Conservation (phyloP, 2,329 filamentous ascomycete genomes). For the Truncatella angustata region DNA sequence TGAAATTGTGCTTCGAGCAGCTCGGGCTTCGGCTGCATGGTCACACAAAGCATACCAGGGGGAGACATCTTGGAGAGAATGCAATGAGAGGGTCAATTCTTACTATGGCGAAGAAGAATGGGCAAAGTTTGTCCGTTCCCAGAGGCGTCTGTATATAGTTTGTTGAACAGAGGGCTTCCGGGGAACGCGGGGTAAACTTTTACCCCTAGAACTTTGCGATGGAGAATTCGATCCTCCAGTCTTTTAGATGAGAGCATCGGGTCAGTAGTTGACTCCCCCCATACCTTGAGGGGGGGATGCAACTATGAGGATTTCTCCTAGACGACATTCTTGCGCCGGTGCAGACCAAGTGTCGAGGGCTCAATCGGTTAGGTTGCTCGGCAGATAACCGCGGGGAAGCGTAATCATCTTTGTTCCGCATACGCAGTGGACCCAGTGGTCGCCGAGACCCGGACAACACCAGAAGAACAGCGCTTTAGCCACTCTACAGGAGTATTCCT, state of each 20-base stretch:
- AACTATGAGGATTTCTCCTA: no score
- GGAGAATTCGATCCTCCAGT: no score
- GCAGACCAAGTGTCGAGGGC: background rate
- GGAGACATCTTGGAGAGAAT: slow-evolving; percentile 34
- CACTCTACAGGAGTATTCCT: no score
- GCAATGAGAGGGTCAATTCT: background rate
- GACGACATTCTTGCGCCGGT: background rate
- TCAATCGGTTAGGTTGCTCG: background rate
- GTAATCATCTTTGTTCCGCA: background rate
- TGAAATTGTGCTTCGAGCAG: slow-evolving; percentile 72
- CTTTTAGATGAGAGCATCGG: no score
- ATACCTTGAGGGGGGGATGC: background rate
- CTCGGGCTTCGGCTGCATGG: slow-evolving; percentile 73
- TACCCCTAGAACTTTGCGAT: background rate
- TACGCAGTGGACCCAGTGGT: background rate
- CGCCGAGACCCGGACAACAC: background rate
- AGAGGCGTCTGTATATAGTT: background rate
- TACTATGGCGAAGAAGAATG: background rate
- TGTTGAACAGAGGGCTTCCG: background rate
- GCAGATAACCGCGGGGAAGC: slow-evolving; percentile 4
- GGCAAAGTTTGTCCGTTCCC: background rate
- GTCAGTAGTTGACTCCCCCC: no score
- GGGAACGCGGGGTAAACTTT: slow-evolving; percentile 8
- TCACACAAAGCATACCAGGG: slow-evolving; percentile 77
- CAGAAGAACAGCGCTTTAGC: no score